Evolutionary conservation across 1,139 yeast genomes (phyloP), one percentile per base, ranked within the genome.

Genomic region (Tardiomyces digboiensis): DNA sequence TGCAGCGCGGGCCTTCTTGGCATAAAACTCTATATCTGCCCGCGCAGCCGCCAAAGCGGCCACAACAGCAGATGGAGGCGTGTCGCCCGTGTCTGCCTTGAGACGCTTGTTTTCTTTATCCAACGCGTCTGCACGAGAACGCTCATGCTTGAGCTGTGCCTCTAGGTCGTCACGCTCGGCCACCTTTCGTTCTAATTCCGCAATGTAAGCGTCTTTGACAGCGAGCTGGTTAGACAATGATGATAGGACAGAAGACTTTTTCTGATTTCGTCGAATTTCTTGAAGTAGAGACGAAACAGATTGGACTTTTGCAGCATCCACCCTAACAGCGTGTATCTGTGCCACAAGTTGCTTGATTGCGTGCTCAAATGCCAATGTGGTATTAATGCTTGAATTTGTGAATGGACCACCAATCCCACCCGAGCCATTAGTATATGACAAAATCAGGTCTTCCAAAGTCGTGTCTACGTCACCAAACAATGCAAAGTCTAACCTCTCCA

Each of bases 381-480:
- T 73, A 2, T 78, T 72, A 21, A 80, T 72, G 26, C 80, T 77
- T 21, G 82, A 75, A 57, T 78, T 80, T 52, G 75, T 75, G 58
- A 77, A 80, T 39, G 79, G 72, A 1, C 88, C 89, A n/a, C n/a
- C n/a, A n/a, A n/a, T n/a, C n/a, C n/a, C n/a, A n/a, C n/a, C n/a
- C n/a, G n/a, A n/a, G 49, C 72, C 74, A 19, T 77, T 71, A 45
- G 75, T 72, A 29, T 77, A 67, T 2, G 82, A 82, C 45, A 80
- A 60, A 8, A 82, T 66, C 40, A 72, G 67, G 46, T 80, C 84
- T 52, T 82, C 89, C 36, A 82, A 57, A 38, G 75, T 64, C 7
- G 82, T 75, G 52, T 75, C 74, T 22, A 82, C 75, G 56, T 84
- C 94, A 38, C 95, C 89, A 64, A 85, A 87, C 55, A 87, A 72